Conservation (phyloP, 192 early-diverging fungal genomes). For the Chytriomyces sp. region DNA sequence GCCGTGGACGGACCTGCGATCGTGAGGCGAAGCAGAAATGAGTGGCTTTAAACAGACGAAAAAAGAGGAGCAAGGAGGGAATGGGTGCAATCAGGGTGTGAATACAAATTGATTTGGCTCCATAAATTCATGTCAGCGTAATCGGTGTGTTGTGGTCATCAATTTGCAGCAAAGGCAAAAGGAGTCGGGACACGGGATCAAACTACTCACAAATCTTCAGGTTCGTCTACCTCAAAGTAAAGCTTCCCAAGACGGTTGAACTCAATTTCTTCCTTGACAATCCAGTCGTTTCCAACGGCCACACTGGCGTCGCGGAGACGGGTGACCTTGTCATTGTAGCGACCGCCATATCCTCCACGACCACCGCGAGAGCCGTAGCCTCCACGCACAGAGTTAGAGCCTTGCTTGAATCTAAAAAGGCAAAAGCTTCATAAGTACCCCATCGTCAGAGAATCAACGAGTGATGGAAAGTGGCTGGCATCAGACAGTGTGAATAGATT, state of each 20-base stretch:
- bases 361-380: constrained; percentile 44
- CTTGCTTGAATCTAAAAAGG: constrained; percentile 15
- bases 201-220: constrained; percentile 74
- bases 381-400: constrained; percentile 30
- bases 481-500: constrained; percentile 1
- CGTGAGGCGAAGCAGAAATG: constrained; percentile 3
- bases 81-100: constrained; percentile 22
- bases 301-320: constrained; percentile 84
- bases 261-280: constrained; percentile 91
- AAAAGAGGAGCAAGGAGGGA: neutral
- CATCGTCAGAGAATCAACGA: neutral
- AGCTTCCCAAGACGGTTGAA: constrained; percentile 85
- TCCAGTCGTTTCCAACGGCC: constrained; percentile 87
- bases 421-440: neutral
- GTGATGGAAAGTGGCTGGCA: neutral
- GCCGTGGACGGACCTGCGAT: constrained; percentile 72
- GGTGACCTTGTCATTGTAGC: constrained; percentile 61
- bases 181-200: neutral
- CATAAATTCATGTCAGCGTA: constrained; percentile 16
- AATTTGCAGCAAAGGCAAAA: constrained; percentile 4
- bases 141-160: constrained; percentile 36
- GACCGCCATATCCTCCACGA: constrained; percentile 29
- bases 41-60: neutral
- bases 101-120: constrained; percentile 28
- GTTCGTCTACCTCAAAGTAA: constrained; percentile 74